phyloP scores from a whole-genome alignment of 805 yeast species.

The Tetrapisispora taiwanensis region DNA sequence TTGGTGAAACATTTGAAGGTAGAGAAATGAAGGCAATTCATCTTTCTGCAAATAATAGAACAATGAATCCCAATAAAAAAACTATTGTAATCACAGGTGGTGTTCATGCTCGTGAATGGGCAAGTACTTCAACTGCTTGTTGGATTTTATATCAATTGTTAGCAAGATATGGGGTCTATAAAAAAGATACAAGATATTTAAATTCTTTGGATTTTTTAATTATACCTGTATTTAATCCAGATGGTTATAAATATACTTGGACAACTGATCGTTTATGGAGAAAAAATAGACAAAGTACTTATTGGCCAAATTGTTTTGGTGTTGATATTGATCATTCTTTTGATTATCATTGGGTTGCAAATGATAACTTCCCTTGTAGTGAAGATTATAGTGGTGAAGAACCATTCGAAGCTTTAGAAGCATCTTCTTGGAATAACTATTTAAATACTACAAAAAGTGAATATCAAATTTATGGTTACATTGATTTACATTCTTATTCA shows the following conservation, averaged over 20 bases:
- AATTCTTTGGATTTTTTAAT: conserved; percentile 59
- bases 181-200: conserved; percentile 38
- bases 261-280: conserved; percentile 73
- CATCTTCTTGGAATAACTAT: conserved; percentile 39
- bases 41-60: conserved; percentile 40
- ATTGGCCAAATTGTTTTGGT: conserved; percentile 59
- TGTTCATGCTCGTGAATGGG: conserved; percentile 87
- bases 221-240: conserved; percentile 82
- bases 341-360: conserved; percentile 58
- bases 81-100: conserved; percentile 77
- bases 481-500: conserved; percentile 79
- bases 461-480: conserved; percentile 61
- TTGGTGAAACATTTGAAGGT: conserved; percentile 72
- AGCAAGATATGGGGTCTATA: conserved; percentile 34
- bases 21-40: conserved; percentile 60
- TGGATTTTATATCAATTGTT: conserved; percentile 43
- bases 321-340: conserved; percentile 81
- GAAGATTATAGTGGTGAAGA: conserved; percentile 73
- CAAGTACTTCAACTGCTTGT: conserved; percentile 59
- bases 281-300: conserved; percentile 74
- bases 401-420: conserved; percentile 59
- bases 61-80: conserved; percentile 35
- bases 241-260: conserved; percentile 85
- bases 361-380: conserved; percentile 60
- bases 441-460: conserved; percentile 34